phyloP scores from a whole-genome alignment of 305 asterid species.

The Rubia tinctorum region DNA sequence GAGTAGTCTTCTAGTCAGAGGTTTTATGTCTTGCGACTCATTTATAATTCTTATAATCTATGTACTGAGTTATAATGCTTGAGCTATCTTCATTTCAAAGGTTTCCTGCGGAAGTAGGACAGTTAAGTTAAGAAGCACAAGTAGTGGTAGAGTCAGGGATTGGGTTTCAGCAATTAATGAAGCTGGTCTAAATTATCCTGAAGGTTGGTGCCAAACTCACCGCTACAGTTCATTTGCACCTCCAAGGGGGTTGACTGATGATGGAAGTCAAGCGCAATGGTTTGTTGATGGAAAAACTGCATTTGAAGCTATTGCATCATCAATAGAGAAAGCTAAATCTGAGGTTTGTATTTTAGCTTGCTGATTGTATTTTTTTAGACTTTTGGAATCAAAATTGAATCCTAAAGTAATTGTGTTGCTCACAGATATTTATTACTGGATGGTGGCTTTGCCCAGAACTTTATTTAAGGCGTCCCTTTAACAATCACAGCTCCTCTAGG shows the following conservation, averaged over 20 bases:
- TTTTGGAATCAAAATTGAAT: background rate
- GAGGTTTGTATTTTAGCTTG: slow-evolving; percentile 53
- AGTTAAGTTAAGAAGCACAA: slow-evolving; percentile 63
- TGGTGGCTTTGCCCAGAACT: slow-evolving; percentile 99
- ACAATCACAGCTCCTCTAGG: slow-evolving; percentile 58
- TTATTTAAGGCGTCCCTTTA: slow-evolving; percentile 84
- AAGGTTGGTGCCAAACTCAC: slow-evolving; percentile 84
- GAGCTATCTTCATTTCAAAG: slow-evolving; percentile 32
- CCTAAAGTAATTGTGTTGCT: slow-evolving; percentile 21
- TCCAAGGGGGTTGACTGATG: slow-evolving; percentile 73
- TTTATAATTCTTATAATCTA: background rate
- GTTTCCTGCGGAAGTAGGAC: slow-evolving; percentile 62
- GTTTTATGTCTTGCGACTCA: background rate
- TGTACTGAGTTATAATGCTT: background rate
- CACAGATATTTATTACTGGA: slow-evolving; percentile 91
- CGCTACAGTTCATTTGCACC: slow-evolving; percentile 88
- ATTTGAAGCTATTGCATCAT: slow-evolving; percentile 86
- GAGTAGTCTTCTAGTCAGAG: background rate
- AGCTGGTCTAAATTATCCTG: slow-evolving; percentile 54
- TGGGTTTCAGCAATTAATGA: slow-evolving; percentile 82
- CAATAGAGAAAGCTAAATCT: slow-evolving; percentile 78
- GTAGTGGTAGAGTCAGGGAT: slow-evolving; percentile 53
- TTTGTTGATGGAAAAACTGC: slow-evolving; percentile 87
- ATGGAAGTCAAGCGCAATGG: slow-evolving; percentile 96
- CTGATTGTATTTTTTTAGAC: slow-evolving; percentile 7